A percentile compares a stretch with the other conserved stretches of the same genome.
Conservation (phyloP, 1,284 basidiomycete species). For the Ustilago cynodontis region DNA sequence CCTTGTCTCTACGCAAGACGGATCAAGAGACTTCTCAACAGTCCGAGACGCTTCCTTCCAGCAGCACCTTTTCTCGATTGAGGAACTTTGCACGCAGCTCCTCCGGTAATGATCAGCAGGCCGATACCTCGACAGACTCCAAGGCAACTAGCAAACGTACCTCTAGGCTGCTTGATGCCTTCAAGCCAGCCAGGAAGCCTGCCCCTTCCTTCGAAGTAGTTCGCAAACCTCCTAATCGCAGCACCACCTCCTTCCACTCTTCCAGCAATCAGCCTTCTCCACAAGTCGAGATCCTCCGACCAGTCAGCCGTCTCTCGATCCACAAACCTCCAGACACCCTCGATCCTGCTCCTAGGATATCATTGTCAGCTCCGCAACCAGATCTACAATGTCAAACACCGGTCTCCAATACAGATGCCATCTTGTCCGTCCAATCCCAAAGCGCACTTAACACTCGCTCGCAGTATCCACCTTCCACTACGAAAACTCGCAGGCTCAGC, state of each 20-base stretch:
- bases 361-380: conserved; percentile 16
- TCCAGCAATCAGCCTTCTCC: conserved; percentile 19
- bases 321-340: conserved; percentile 3
- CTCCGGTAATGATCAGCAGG: conserved; percentile 12
- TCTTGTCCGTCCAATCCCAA: conserved; percentile 1
- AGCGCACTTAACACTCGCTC: conserved; percentile 13
- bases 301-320: conserved; percentile 10
- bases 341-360: conserved; percentile 32
- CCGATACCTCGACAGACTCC: conserved; percentile 18
- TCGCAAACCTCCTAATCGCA: conserved; percentile 46
- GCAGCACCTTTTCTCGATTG: conserved; percentile 36
- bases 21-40: conserved; percentile 23
- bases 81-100: conserved; percentile 28
- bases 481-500: conserved; percentile 26
- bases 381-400: neutral
- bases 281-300: conserved; percentile 9
- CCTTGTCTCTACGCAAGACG: conserved; percentile 38
- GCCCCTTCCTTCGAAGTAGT: conserved; percentile 46
- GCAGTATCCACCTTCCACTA: conserved; percentile 25
- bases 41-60: conserved; percentile 9
- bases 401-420: neutral
- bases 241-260: conserved; percentile 40
- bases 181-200: conserved; percentile 43
- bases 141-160: conserved; percentile 24
- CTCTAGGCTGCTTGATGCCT: conserved; percentile 44